Evolutionary conservation across 371 early-diverging fungal species (phyloP), one percentile per base, ranked within the genome.

Genomic region (Basidiobolus heterosporus): DNA sequence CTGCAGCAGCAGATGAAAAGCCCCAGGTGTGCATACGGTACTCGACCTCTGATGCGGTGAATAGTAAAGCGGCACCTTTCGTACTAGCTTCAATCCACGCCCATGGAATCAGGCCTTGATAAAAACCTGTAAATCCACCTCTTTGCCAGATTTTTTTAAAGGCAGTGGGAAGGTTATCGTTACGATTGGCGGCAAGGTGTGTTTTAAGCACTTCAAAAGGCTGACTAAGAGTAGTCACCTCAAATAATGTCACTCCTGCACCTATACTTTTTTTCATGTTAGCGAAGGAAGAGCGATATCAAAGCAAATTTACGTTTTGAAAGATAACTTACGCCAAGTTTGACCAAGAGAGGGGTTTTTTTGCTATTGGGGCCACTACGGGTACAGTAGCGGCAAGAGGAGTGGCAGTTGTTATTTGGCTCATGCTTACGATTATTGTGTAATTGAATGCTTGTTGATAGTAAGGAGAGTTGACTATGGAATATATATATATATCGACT

Each of bases 41-140:
- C 64, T 94, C 95, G 46, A 91, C 64, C 64, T 92, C 95, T 18
- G 83, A 78, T 8, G 88, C 82, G n/a, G 91, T 81, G 58, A 91
- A 94, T 46, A 94, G 66, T 23, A 94, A 68, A 17, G 88, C 87
- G 20, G 88, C 93, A 56, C 95, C 95, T 60, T 92, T 93, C 21
- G 93, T 88, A 13, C 74, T 70, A 3, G 86, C 85, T 60, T 88
- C 88, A 59, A 89, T 87, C 91, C 87, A 86, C 14, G 91, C 89
- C 89, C 91, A 86, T 43, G 80, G 78, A 39, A 77, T 70, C 49
- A 75, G 50, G 47, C 81, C 86, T 63, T 78, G 88, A 63, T 76
- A 88, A 54, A 83, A 88, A 42, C 90, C 82, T 45, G 70, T 46
- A 36, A 85, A 46, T 41, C 86, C 87, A 41, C 88, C 88, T 30